Evolutionary conservation across 352 stramenopile genomes (phyloP).

Genomic region (Globisporangium viniferum): DNA sequence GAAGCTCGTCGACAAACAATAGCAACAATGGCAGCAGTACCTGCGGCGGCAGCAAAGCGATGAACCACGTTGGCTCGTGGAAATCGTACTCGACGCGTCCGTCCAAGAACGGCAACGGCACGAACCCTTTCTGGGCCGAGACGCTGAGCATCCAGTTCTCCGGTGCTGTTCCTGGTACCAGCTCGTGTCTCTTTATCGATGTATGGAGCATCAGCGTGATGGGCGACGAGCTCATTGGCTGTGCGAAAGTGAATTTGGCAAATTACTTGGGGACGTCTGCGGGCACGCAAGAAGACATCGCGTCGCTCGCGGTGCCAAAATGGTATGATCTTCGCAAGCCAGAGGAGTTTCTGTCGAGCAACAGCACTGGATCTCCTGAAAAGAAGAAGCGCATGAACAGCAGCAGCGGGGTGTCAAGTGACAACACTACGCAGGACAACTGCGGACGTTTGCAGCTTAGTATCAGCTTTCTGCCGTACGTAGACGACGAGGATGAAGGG

Average conservation of each 20-base stretch:
- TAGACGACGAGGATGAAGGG: conserved; percentile 35
- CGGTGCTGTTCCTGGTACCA: conserved; percentile 71
- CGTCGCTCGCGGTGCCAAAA: conserved; percentile 61
- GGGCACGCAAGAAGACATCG: conserved; percentile 65
- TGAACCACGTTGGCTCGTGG: conserved; percentile 49
- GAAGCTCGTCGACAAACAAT: neutral
- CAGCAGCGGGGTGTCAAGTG: conserved; percentile 8
- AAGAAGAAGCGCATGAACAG: conserved; percentile 18
- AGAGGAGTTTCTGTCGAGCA: conserved; percentile 39
- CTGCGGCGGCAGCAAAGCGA: conserved; percentile 27
- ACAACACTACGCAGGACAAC: conserved; percentile 18
- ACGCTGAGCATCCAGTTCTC: conserved; percentile 75
- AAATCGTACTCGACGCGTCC: conserved; percentile 64
- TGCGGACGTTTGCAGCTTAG: conserved; percentile 75
- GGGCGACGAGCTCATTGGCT: conserved; percentile 75
- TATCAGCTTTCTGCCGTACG: conserved; percentile 72
- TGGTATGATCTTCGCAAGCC: conserved; percentile 72
- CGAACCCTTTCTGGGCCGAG: conserved; percentile 74
- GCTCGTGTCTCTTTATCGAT: conserved; percentile 68
- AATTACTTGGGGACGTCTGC: conserved; percentile 60
- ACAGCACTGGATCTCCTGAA: conserved; percentile 8
- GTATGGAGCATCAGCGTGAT: conserved; percentile 76
- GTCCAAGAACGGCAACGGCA: conserved; percentile 47
- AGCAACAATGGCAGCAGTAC: conserved; percentile 12
- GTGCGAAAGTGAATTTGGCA: conserved; percentile 74